Conservation (phyloP, 202 grass and related monocot species). For the Setaria italica region DNA sequence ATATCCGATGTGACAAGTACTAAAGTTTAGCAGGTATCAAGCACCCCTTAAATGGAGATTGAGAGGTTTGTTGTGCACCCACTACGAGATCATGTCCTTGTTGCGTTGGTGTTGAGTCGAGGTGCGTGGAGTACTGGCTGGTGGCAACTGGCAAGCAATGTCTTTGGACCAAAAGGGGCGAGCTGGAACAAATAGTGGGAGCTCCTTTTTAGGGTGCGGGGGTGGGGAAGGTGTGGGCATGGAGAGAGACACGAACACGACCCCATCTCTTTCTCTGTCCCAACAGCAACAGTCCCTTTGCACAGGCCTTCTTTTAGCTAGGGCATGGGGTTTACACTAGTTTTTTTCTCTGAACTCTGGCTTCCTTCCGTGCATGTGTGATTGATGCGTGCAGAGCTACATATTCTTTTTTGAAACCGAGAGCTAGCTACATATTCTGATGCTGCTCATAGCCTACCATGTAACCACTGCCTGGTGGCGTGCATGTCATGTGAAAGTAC, state of each 20-base stretch:
- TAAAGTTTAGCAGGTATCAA: too few species aligned
- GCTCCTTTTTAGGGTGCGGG: slow-evolving; percentile 78
- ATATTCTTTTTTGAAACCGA: background rate
- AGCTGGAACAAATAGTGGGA: slow-evolving; percentile 69
- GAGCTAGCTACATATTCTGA: background rate
- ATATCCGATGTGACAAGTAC: too few species aligned
- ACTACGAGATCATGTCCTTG: slow-evolving; percentile 43
- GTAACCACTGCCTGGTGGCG: background rate
- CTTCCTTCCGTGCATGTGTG: slow-evolving; percentile 5
- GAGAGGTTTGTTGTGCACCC: background rate
- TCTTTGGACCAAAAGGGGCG: slow-evolving; percentile 57
- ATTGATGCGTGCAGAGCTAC: background rate
- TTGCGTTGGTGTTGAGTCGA: slow-evolving; percentile 40
- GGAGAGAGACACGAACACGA: slow-evolving; percentile 41
- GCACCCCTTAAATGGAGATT: background rate
- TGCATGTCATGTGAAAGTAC: slow-evolving; percentile 32
- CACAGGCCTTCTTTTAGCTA: slow-evolving; percentile 47
- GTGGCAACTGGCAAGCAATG: slow-evolving; percentile 32
- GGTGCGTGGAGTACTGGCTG: slow-evolving; percentile 16
- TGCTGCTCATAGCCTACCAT: slow-evolving; percentile 3
- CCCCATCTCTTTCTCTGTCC: slow-evolving; percentile 36
- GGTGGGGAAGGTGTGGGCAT: slow-evolving; percentile 36
- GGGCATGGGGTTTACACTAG: slow-evolving; percentile 44
- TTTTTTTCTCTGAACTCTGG: slow-evolving; percentile 42
- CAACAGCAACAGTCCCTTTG: slow-evolving; percentile 40